A percentile compares a stretch with the other conserved stretches of the same genome.
phyloP scores from a whole-genome alignment of 192 early-diverging fungal genomes.

The Coemansia sp. region DNA sequence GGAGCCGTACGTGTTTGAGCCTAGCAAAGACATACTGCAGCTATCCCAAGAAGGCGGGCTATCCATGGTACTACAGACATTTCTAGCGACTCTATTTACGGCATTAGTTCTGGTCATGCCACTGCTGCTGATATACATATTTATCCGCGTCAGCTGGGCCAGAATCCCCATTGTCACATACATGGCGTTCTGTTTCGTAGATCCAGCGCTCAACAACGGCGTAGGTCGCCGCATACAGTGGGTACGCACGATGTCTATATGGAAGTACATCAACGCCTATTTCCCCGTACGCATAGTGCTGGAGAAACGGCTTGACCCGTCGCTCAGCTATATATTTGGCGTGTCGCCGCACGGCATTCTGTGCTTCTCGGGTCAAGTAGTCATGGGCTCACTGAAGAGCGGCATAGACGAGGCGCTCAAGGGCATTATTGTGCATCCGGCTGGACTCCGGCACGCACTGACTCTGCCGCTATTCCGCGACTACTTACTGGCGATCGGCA shows the following conservation, averaged over 20 bases:
- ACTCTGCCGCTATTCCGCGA: conserved; percentile 84
- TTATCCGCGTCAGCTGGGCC: conserved; percentile 26
- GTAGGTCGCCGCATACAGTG: conserved; percentile 62
- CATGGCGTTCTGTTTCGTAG: conserved; percentile 44
- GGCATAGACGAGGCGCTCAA: conserved; percentile 72
- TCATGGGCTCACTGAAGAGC: conserved; percentile 81
- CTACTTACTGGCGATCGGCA: conserved; percentile 74
- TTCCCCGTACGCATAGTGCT: conserved; percentile 81
- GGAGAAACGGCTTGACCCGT: conserved; percentile 81
- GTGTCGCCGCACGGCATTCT: conserved; percentile 91
- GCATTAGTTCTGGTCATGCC: conserved; percentile 41
- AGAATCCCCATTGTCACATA: conserved; percentile 42
- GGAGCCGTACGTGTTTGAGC: conserved; percentile 45
- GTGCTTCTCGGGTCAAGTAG: conserved; percentile 77
- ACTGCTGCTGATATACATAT: conserved; percentile 17
- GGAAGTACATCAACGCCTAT: conserved; percentile 82
- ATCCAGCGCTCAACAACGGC: conserved; percentile 45
- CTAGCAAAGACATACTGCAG: conserved; percentile 33
- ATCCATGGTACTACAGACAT: conserved; percentile 24
- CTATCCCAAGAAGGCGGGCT: conserved; percentile 38
- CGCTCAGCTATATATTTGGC: conserved; percentile 87
- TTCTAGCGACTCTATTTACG: conserved; percentile 37
- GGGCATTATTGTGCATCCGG: conserved; percentile 62
- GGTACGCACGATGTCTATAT: conserved; percentile 60
- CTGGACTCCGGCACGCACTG: conserved; percentile 80